Percentiles rank a stretch among this genome's conserved stretches.
phyloP scores from a whole-genome alignment of 176 grass and related monocot species.

The Oryza meridionalis region DNA sequence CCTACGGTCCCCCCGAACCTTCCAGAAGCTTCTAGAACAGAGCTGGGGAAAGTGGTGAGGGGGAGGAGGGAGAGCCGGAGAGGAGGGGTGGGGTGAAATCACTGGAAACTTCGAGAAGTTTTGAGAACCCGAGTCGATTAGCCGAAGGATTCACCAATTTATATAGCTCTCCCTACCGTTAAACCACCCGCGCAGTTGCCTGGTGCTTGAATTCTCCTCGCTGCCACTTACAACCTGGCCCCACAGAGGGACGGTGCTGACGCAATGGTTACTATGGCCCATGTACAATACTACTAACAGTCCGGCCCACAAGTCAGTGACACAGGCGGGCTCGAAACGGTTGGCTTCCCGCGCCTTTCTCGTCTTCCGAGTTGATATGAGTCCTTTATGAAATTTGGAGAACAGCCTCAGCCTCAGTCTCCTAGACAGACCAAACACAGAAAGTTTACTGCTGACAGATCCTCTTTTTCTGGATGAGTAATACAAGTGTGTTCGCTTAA shows the following conservation, averaged over 20 bases:
- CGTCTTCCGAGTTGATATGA: too few relatives aligned
- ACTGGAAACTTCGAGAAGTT: not conserved
- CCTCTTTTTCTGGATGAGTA: too few relatives aligned
- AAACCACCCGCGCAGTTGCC: not conserved
- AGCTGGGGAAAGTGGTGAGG: too few relatives aligned
- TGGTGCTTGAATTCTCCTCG: not conserved
- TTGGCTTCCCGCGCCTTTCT: not conserved
- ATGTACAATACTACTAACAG: too few relatives aligned
- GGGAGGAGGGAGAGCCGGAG: not conserved
- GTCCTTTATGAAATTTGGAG: too few relatives aligned
- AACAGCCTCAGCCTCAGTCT: too few relatives aligned
- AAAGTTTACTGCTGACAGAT: too few relatives aligned
- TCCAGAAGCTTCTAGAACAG: slow-evolving; percentile 26
- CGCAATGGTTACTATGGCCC: too few relatives aligned
- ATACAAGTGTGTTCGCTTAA: too few relatives aligned
- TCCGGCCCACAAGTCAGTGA: not conserved
- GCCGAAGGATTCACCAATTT: not conserved
- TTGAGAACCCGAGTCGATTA: not conserved
- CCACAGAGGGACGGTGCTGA: not conserved
- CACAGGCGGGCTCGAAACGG: not conserved
- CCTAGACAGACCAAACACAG: too few relatives aligned
- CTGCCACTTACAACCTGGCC: not conserved
- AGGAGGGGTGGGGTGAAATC: too few relatives aligned
- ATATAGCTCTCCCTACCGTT: not conserved
- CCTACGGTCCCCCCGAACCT: not conserved